Evolutionary conservation across 2,329 filamentous ascomycete species (phyloP), one percentile per base, ranked within the genome.

Genomic region (Fusarium tjaetaba): DNA sequence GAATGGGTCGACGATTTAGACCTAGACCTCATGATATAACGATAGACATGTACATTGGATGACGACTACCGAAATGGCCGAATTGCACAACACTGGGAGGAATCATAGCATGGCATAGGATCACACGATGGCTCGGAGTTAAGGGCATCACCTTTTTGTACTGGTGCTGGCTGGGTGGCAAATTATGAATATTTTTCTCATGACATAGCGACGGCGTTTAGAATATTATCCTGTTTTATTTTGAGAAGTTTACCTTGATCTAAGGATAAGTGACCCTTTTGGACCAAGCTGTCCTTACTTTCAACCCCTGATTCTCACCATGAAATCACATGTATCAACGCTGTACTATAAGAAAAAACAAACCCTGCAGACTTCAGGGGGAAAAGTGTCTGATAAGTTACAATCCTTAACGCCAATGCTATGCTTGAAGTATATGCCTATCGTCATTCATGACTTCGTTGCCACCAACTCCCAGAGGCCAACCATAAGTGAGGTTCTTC

Each of bases 1-100:
- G 81, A 76, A 16, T 84, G 82, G 82, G 71, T 83, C 9, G 82
- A 84, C 32, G 81, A 84, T 24, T 68, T 81, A n/a, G 80, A 78
- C 2, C 63, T 77, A 10, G 81, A 83, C 32, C 55, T 82, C 8
- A 76, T 78, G 73, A 75, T 79, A 59, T 78, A 56, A 72, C 49
- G 64, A 68, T 69, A 32, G 38, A 69, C 18, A 65, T 41, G n/a
- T 30, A 56, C 28, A 49, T 74, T 73, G 46, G 65, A 58, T 59
- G 63, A 72, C 48, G 38, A 38, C 10, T 41, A 48, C 36, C 14
- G 20, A 58, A 6, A 43, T 32, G 64, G 26, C 26, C 24, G 45
- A 42, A 51, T n/a, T 34, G 38, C 28, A 39, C n/a, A 30, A 39
- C 28, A 42, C 30, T 55, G 56, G 28, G n/a, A 36, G 16, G 39